These are phyloP conservation scores for Lyophyllum shimeji DNA, from an alignment of 768 basidiomycete genomes.

Conservation along the genomic window DNA sequence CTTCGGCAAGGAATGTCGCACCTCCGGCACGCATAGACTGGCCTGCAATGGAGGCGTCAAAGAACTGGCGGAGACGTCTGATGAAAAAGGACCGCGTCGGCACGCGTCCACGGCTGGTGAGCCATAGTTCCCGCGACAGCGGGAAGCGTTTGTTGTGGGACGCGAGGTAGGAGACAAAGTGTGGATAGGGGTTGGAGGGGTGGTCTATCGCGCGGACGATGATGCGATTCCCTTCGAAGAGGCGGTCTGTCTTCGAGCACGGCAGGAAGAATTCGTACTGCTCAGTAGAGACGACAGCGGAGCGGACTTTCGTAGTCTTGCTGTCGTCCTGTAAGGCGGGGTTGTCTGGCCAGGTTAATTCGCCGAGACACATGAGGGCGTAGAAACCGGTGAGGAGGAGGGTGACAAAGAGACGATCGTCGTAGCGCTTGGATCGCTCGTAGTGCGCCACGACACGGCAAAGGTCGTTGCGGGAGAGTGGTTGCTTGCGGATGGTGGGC, in stretches of 20 bases:
- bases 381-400: not conserved
- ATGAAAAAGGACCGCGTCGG: constrained; percentile 16
- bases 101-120: constrained; percentile 5
- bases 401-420: constrained; percentile 2
- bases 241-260: constrained; percentile 19
- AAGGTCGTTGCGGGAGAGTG: not conserved
- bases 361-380: constrained; percentile 12
- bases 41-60: constrained; percentile 21
- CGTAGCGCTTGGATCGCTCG: not conserved
- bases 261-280: constrained; percentile 11
- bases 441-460: not conserved
- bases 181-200: not conserved
- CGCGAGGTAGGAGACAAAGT: not conserved
- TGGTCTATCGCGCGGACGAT: not conserved
- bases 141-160: constrained; percentile 4
- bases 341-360: constrained; percentile 22
- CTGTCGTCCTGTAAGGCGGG: not conserved
- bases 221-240: constrained; percentile 20
- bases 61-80: too few species aligned
- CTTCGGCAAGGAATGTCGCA: too few species aligned
- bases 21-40: constrained; percentile 42
- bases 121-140: constrained; percentile 14
- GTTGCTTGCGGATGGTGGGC: not conserved
- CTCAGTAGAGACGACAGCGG: not conserved
- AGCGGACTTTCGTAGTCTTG: not conserved